phyloP scores from a whole-genome alignment of 345 rosid genomes.

The Heritiera littoralis region DNA sequence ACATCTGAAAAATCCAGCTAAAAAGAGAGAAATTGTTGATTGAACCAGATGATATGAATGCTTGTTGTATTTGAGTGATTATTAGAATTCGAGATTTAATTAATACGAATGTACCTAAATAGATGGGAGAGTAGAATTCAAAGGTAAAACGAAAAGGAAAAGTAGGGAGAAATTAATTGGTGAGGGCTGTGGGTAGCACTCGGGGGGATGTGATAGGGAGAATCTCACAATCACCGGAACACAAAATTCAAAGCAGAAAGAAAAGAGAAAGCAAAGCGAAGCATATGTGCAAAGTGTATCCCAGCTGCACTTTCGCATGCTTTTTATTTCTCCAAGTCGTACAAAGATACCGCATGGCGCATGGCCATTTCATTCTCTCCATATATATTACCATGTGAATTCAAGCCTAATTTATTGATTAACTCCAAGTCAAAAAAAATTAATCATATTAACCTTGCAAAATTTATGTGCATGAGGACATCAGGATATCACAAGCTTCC shows the following conservation, averaged over 20 bases:
- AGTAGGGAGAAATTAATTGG: neutral
- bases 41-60: too few relatives aligned
- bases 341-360: conserved; percentile 16
- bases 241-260: neutral
- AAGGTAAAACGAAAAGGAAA: neutral
- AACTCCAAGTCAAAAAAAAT: neutral
- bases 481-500: conserved; percentile 11
- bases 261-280: conserved; percentile 16
- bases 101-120: too few relatives aligned
- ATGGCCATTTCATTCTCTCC: neutral
- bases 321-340: neutral
- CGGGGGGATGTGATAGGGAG: neutral
- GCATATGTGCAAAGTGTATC: conserved; percentile 35
- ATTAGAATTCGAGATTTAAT: too few relatives aligned
- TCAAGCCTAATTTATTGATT: neutral
- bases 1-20: too few relatives aligned
- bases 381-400: neutral
- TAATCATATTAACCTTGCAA: neutral
- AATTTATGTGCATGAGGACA: conserved; percentile 9
- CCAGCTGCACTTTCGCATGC: neutral
- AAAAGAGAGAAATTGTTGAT: too few relatives aligned
- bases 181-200: neutral
- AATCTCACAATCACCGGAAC: neutral
- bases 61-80: too few relatives aligned
- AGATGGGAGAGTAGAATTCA: too few relatives aligned